phyloP scores from a whole-genome alignment of 208 protist species.

The Balamuthia mandrillaris region DNA sequence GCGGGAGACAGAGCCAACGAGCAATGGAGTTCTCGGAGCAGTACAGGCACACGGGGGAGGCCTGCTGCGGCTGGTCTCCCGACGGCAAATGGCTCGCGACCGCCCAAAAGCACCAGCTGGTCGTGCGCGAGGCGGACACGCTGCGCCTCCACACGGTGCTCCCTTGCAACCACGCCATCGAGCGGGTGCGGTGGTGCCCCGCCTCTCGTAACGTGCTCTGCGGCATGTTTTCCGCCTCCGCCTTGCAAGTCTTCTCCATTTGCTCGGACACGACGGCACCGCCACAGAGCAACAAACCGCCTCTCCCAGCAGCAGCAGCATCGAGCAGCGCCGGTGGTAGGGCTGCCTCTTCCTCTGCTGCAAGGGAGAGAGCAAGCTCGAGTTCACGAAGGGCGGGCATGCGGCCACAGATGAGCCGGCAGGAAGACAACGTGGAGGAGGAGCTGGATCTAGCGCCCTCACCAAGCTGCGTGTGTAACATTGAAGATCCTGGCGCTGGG shows the following conservation, averaged over 20 bases:
- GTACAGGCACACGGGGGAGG: not conserved
- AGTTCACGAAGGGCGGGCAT: too few species aligned
- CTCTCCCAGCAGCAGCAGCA: too few species aligned
- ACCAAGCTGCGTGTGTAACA: too few species aligned
- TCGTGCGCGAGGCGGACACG: slow-evolving; percentile 7
- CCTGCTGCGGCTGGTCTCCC: not conserved
- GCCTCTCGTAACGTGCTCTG: not conserved
- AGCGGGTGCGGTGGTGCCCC: not conserved
- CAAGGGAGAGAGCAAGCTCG: too few species aligned
- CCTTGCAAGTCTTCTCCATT: not conserved
- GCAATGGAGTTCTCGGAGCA: not conserved
- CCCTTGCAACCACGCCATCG: not conserved
- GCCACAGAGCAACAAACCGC: too few species aligned
- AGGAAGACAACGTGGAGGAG: not conserved
- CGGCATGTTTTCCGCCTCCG: not conserved
- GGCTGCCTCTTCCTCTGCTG: too few species aligned
- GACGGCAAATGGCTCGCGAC: not conserved
- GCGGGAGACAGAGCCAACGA: too few species aligned
- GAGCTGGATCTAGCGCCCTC: not conserved
- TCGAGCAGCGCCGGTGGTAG: too few species aligned
- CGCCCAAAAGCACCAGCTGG: not conserved
- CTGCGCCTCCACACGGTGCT: not conserved
- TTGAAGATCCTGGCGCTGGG: too few species aligned
- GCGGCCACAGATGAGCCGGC: too few species aligned
- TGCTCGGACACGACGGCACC: not conserved